phyloP scores from a whole-genome alignment of 2,329 filamentous ascomycete species.

The Calonectria ilicicola region DNA sequence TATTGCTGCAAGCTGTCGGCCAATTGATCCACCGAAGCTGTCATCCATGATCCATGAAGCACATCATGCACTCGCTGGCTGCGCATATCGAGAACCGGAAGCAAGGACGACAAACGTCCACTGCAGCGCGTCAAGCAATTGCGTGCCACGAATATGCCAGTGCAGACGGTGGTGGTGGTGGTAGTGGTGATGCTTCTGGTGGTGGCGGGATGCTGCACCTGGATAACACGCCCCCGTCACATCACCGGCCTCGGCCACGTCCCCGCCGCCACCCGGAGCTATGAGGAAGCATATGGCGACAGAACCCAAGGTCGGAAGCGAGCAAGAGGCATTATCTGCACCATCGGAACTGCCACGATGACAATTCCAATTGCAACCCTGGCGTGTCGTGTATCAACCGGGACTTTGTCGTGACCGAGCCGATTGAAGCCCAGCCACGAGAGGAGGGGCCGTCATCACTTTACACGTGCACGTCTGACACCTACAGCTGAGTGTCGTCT shows the following conservation, averaged over 20 bases:
- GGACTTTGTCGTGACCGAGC: not conserved
- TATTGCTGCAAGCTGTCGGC: not conserved
- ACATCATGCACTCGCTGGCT: constrained; percentile 12
- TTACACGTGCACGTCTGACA: not conserved
- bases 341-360: not conserved
- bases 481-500: not conserved
- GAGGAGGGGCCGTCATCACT: not conserved
- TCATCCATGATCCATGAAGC: constrained; percentile 19
- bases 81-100: not conserved
- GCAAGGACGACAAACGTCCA: not conserved
- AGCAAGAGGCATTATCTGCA: not conserved
- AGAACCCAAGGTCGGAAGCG: not conserved
- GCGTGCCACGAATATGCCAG: not conserved
- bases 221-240: not conserved
- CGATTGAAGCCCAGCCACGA: not conserved
- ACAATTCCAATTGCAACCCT: not conserved
- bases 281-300: not conserved
- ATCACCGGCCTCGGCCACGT: not conserved
- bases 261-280: not conserved
- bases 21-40: constrained; percentile 5
- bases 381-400: not conserved
- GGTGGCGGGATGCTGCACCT: not conserved
- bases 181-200: not conserved
- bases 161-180: no score
- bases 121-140: not conserved